Conservation (phyloP, 768 basidiomycete species). For the Peribolospora baueri region DNA sequence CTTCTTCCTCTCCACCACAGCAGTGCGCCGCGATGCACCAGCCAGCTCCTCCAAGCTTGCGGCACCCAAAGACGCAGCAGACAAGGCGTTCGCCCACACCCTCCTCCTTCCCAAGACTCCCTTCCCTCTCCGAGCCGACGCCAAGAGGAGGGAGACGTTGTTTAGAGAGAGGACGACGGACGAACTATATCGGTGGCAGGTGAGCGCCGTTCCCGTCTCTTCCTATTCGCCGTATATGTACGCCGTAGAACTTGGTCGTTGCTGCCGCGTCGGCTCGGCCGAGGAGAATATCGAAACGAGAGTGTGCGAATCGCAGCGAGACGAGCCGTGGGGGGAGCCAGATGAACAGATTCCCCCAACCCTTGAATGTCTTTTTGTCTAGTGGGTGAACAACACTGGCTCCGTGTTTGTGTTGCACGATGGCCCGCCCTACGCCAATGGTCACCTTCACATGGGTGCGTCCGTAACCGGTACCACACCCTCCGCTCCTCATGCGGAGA, state of each 20-base stretch:
- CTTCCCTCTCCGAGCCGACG: conserved; percentile 49
- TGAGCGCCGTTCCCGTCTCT: conserved; percentile 4
- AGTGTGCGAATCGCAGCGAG: no score
- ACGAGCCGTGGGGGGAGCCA: neutral
- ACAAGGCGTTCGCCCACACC: conserved; percentile 31
- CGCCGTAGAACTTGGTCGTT: neutral
- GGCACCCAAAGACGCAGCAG: neutral
- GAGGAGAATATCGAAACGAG: no score
- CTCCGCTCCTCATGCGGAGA: neutral
- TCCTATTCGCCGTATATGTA: neutral
- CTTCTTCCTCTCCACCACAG: no score
- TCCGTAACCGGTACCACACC: neutral
- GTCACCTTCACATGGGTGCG: conserved; percentile 77
- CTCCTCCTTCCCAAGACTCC: conserved; percentile 57
- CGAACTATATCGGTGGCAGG: conserved; percentile 39
- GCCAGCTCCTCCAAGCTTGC: no score
- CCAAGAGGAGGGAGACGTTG: conserved; percentile 34
- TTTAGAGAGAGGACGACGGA: conserved; percentile 42
- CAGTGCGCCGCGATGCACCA: no score
- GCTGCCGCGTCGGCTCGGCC: neutral
- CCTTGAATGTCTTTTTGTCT: neutral
- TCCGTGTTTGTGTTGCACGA: conserved; percentile 71
- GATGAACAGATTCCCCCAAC: neutral
- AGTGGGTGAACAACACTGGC: conserved; percentile 44
- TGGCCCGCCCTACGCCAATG: conserved; percentile 94